Conservation (phyloP, 345 rosid species). For the Syzygium oleosum region DNA sequence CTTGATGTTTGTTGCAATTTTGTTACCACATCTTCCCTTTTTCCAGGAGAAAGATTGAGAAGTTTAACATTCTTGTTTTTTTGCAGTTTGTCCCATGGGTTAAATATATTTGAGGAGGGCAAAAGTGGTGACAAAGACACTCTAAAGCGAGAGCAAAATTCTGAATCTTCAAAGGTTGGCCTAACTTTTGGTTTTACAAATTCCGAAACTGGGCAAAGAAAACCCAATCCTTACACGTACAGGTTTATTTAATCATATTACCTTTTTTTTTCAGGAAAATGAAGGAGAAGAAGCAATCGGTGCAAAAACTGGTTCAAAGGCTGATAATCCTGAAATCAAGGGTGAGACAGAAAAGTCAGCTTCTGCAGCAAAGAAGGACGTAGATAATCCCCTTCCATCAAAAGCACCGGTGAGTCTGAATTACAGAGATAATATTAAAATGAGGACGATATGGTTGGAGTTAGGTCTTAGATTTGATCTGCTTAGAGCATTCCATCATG, state of each 20-base stretch:
- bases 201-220: neutral
- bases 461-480: neutral
- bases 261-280: constrained; percentile 15
- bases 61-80: neutral
- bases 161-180: constrained; percentile 62
- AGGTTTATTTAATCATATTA: neutral
- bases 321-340: constrained; percentile 46
- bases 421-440: neutral
- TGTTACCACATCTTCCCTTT: neutral
- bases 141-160: constrained; percentile 68
- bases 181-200: neutral
- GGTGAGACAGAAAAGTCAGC: constrained; percentile 53
- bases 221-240: neutral
- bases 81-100: constrained; percentile 86
- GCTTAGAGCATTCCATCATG: neutral
- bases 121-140: constrained; percentile 51
- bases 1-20: neutral
- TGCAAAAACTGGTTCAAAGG: constrained; percentile 55
- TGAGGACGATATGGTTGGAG: neutral
- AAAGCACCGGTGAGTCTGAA: constrained; percentile 42
- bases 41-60: neutral
- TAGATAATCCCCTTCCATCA: constrained; percentile 35
- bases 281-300: constrained; percentile 33
- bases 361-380: constrained; percentile 61
- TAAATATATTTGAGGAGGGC: constrained; percentile 85